A percentile compares a stretch with the other conserved stretches of the same genome.
Conservation (phyloP, 306 rosid genomes). For the Delonix regia region DNA sequence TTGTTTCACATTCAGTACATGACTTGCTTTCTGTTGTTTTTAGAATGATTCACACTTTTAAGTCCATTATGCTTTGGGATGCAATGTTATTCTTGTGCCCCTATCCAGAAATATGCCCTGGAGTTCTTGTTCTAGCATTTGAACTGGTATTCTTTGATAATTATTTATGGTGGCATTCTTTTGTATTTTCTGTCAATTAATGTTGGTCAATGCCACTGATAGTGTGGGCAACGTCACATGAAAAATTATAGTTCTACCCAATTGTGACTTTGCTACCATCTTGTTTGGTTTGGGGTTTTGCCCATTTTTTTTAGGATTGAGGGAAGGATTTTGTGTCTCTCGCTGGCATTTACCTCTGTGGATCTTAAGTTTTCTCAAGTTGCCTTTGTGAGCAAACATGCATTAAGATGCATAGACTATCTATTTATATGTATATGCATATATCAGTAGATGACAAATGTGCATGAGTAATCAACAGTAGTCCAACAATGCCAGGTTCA, state of each 20-base stretch:
- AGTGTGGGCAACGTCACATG: background rate
- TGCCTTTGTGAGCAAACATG: slow-evolving; percentile 11
- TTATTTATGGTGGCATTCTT: background rate
- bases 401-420: slow-evolving; percentile 26
- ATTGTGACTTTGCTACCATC: slow-evolving; percentile 13
- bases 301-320: background rate
- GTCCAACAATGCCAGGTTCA: slow-evolving; percentile 69
- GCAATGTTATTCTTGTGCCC: background rate
- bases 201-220: background rate
- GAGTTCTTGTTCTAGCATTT: background rate
- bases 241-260: slow-evolving; percentile 14
- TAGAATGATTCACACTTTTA: slow-evolving; percentile 2
- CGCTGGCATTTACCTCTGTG: background rate
- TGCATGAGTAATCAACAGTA: slow-evolving; percentile 21
- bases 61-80: background rate
- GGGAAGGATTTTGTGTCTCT: background rate
- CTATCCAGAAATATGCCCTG: background rate
- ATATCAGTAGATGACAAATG: slow-evolving; percentile 25
- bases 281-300: slow-evolving; percentile 22
- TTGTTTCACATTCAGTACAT: background rate
- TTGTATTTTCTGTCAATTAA: background rate
- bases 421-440: slow-evolving; percentile 29
- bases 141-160: background rate
- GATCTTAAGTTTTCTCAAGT: slow-evolving; percentile 16
- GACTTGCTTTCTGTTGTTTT: slow-evolving; percentile 5